Percentiles rank a stretch among this genome's conserved stretches.
phyloP scores from a whole-genome alignment of 2,329 filamentous ascomycete genomes.

The Neobulgaria alba region DNA sequence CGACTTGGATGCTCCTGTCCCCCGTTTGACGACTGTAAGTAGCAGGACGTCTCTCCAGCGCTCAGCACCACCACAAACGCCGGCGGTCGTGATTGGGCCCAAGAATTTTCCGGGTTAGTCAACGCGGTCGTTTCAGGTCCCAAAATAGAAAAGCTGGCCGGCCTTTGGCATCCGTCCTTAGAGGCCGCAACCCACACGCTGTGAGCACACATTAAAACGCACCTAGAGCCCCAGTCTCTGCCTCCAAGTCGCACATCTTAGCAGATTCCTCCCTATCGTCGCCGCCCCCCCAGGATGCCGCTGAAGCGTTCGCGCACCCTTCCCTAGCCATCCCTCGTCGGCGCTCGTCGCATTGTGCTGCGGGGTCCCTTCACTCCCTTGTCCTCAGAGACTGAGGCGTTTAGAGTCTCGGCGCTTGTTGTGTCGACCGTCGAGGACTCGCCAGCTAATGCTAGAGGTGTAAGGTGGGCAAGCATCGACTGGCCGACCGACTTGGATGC shows the following conservation, averaged over 20 bases:
- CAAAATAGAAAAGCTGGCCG: slow-evolving; percentile 2
- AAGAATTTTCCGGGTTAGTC: slow-evolving; percentile 1
- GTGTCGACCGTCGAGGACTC: background rate
- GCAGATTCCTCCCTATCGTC: background rate
- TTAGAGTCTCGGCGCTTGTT: slow-evolving; percentile 16
- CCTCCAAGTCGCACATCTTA: background rate
- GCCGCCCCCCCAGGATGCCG: background rate
- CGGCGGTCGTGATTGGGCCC: slow-evolving; percentile 2
- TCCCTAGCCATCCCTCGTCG: background rate
- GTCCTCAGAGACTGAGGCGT: slow-evolving; percentile 12
- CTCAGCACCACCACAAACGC: slow-evolving; percentile 5
- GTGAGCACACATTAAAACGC: background rate
- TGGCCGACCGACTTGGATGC: too few relatives aligned
- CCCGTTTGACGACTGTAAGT: too few relatives aligned
- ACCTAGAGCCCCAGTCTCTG: background rate
- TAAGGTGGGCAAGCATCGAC: slow-evolving; percentile 11
- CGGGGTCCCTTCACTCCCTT: slow-evolving; percentile 17
- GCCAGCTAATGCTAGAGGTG: too few relatives aligned
- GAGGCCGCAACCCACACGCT: slow-evolving; percentile 4
- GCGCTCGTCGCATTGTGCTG: slow-evolving; percentile 5
- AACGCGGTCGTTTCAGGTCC: slow-evolving; percentile 10
- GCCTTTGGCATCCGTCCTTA: slow-evolving; percentile 5
- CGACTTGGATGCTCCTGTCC: too few relatives aligned
- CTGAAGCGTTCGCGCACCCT: background rate
- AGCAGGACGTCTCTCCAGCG: background rate